phyloP scores from a whole-genome alignment of 2,329 filamentous ascomycete species.

The Trichoderma guizhouense region DNA sequence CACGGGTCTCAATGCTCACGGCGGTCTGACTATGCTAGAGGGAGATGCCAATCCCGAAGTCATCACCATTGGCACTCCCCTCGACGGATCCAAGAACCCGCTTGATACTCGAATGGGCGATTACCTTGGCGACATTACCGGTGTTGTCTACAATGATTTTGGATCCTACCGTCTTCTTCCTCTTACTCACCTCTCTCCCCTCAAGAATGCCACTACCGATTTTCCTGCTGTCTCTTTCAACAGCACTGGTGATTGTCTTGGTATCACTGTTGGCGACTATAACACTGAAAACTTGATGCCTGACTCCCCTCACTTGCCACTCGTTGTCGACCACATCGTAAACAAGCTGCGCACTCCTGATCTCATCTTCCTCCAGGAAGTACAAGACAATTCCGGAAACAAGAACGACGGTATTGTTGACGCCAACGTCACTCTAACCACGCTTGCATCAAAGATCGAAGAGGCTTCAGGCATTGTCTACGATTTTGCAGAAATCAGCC shows the following conservation, averaged over 20 bases:
- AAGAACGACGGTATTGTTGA: conserved; percentile 56
- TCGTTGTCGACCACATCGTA: conserved; percentile 63
- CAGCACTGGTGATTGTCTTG: conserved; percentile 55
- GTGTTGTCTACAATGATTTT: conserved; percentile 62
- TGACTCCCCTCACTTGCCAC: conserved; percentile 51
- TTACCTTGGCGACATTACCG: conserved; percentile 61
- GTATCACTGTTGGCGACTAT: conserved; percentile 63
- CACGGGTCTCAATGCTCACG: conserved; percentile 59
- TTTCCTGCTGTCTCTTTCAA: conserved; percentile 50
- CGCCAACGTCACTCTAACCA: conserved; percentile 57
- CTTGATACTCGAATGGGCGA: conserved; percentile 62
- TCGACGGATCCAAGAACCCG: conserved; percentile 63
- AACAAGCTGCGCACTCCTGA: conserved; percentile 61
- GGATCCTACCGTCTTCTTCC: conserved; percentile 69
- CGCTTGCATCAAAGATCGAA: conserved; percentile 52
- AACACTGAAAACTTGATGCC: conserved; percentile 68
- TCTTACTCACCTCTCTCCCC: conserved; percentile 52
- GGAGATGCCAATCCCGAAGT: conserved; percentile 66
- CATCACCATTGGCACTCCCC: conserved; percentile 61
- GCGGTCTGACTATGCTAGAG: conserved; percentile 61
- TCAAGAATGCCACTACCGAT: conserved; percentile 43
- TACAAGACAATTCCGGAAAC: conserved; percentile 64
- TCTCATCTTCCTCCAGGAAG: conserved; percentile 66
- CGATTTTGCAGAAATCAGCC: conserved; percentile 56
- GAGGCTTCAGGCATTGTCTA: conserved; percentile 52